Evolutionary conservation across 2,329 filamentous ascomycete species (phyloP).

Genomic region (Neonectria ditissima): DNA sequence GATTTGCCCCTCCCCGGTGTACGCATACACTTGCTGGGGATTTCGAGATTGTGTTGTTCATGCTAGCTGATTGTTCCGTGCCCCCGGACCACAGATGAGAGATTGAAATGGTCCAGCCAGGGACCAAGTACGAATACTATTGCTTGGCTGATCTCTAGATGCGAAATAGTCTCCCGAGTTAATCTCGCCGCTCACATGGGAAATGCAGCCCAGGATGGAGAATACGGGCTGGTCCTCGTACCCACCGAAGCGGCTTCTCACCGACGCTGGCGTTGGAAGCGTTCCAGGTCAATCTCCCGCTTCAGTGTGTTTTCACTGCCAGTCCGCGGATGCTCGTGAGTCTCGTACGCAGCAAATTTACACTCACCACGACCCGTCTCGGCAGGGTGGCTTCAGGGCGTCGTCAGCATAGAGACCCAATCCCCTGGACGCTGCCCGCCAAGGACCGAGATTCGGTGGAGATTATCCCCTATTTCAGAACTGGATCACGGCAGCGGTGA

Average conservation of each 20-base stretch:
- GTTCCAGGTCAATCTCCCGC: slow-evolving; percentile 38
- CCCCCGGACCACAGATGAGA: background rate
- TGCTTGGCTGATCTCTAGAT: background rate
- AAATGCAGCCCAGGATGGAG: background rate
- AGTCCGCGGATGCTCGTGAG: background rate
- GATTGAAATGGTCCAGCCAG: background rate
- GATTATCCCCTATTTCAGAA: slow-evolving; percentile 43
- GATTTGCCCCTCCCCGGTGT: background rate
- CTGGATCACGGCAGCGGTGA: slow-evolving; percentile 16
- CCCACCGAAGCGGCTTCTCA: slow-evolving; percentile 1
- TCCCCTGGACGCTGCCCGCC: slow-evolving; percentile 20
- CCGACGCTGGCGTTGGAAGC: slow-evolving; percentile 14
- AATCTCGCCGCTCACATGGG: background rate
- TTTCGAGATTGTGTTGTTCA: background rate
- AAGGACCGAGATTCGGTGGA: slow-evolving; percentile 41
- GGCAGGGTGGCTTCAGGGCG: slow-evolving; percentile 16
- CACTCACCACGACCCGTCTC: background rate
- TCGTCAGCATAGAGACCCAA: slow-evolving; percentile 15
- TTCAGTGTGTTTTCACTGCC: background rate
- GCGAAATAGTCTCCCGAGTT: background rate
- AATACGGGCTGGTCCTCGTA: background rate
- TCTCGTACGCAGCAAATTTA: too few relatives aligned
- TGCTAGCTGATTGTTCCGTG: background rate
- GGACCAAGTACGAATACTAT: background rate
- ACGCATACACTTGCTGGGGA: background rate